Conservation (phyloP, 257 asterid species). For the Anisodus acutangulus region DNA sequence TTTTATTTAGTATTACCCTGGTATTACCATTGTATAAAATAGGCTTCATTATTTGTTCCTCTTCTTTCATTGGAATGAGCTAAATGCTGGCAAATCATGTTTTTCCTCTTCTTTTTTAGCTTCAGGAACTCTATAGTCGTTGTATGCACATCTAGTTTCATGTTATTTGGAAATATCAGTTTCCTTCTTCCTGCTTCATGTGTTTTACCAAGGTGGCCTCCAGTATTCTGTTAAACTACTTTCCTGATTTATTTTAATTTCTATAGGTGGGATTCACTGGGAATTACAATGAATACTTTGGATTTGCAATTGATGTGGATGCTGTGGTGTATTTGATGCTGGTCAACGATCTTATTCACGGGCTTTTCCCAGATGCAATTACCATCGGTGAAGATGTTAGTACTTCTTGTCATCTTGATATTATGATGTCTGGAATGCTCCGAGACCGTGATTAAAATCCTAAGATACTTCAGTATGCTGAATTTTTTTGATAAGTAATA, state of each 20-base stretch:
- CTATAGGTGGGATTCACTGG: slow-evolving; percentile 86
- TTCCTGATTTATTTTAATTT: slow-evolving; percentile 34
- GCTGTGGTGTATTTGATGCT: slow-evolving; percentile 97
- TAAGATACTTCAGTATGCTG: not conserved
- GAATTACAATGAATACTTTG: slow-evolving; percentile 88
- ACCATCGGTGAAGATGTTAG: slow-evolving; percentile 96
- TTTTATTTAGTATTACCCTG: not conserved
- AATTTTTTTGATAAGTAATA: too few relatives aligned
- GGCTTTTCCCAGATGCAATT: slow-evolving; percentile 88
- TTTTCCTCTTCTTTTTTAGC: not conserved
- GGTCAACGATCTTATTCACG: slow-evolving; percentile 90
- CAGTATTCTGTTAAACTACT: not conserved
- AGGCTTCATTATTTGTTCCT: not conserved
- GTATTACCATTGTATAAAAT: not conserved
- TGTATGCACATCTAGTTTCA: not conserved
- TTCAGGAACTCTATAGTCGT: not conserved
- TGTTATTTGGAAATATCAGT: not conserved
- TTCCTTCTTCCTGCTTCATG: not conserved
- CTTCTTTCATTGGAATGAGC: not conserved
- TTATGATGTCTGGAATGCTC: not conserved
- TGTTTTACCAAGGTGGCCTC: not conserved
- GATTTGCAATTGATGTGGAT: slow-evolving; percentile 86
- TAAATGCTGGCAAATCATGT: not conserved
- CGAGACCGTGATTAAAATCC: not conserved
- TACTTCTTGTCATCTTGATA: slow-evolving; percentile 30